Conservation (phyloP, 2,329 filamentous ascomycete genomes). For the Exophiala xenobiotica region DNA sequence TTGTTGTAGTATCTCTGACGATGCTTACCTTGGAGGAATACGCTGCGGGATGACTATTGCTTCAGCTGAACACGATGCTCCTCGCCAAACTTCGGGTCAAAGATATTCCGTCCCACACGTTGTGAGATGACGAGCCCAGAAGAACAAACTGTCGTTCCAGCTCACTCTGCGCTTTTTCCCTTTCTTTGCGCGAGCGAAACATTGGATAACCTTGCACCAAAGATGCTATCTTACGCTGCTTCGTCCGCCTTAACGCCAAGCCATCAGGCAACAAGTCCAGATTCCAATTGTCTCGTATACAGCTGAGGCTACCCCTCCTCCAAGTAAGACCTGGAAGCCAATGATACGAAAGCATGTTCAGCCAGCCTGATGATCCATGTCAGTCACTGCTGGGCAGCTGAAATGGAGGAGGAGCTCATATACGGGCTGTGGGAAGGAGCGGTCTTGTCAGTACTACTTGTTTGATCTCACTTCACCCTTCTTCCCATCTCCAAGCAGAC, state of each 20-base stretch:
- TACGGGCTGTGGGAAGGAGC: background rate
- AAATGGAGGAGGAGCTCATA: background rate
- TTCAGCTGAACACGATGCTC: too few species aligned
- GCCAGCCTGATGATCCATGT: constrained; percentile 4
- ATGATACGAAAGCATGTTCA: constrained; percentile 7
- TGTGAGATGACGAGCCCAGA: too few species aligned
- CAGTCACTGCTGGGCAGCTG: constrained; percentile 5
- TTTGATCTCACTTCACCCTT: background rate
- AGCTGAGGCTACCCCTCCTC: constrained; percentile 12
- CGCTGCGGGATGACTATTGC: too few species aligned
- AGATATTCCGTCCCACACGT: too few species aligned
- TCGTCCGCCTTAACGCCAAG: background rate
- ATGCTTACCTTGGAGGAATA: too few species aligned
- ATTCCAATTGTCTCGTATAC: constrained; percentile 5
- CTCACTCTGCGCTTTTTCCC: too few species aligned
- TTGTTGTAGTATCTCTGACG: too few species aligned
- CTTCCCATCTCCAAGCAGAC: too few species aligned
- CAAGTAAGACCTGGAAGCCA: constrained; percentile 3
- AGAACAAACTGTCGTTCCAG: too few species aligned
- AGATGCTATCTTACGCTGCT: background rate
- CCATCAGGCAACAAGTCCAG: constrained; percentile 5
- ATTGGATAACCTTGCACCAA: background rate
- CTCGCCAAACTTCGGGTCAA: too few species aligned
- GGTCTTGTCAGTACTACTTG: background rate
- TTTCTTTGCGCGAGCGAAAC: too few species aligned